These are phyloP conservation scores for Lactuca saligna DNA, from an alignment of 129 eudicot genomes.

Conservation along the genomic window DNA sequence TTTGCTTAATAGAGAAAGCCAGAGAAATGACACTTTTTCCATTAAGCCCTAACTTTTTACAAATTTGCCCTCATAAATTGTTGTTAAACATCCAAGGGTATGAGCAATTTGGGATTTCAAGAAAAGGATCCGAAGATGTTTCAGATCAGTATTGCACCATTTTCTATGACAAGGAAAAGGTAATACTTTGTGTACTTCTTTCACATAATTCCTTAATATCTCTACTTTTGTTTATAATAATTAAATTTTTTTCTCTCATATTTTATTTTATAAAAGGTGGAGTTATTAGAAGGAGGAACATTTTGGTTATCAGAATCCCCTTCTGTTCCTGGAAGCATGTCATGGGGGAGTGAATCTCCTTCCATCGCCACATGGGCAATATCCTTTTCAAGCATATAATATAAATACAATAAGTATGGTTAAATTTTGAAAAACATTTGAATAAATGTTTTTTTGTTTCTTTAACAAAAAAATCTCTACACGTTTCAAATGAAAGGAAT, in stretches of 20 bases:
- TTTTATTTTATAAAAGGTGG: constrained; percentile 55
- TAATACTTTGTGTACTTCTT: background rate
- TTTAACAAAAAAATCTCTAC: constrained; percentile 71
- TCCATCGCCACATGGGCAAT: constrained; percentile 97
- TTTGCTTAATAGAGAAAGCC: background rate
- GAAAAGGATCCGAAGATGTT: constrained; percentile 92
- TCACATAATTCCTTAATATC: background rate
- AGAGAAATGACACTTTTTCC: background rate
- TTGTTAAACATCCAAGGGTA: constrained; percentile 51
- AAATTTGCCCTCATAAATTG: background rate
- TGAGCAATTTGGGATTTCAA: constrained; percentile 83
- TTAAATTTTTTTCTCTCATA: background rate
- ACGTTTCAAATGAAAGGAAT: constrained; percentile 93
- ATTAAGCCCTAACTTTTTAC: background rate
- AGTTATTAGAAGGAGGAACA: constrained; percentile 93
- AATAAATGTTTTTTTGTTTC: constrained; percentile 23
- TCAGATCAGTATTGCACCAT: constrained; percentile 87
- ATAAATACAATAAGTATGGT: background rate
- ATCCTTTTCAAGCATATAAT: constrained; percentile 55
- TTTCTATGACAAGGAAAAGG: constrained; percentile 95
- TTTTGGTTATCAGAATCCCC: constrained; percentile 99
- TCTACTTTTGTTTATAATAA: background rate
- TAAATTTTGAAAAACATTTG: constrained; percentile 5
- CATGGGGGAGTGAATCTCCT: constrained; percentile 91
- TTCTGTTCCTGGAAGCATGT: constrained; percentile 95